A percentile compares a stretch with the other conserved stretches of the same genome.
These are phyloP conservation scores for Oenanthe javanica DNA, from an alignment of 140 eudicot genomes.

Conservation along the genomic window DNA sequence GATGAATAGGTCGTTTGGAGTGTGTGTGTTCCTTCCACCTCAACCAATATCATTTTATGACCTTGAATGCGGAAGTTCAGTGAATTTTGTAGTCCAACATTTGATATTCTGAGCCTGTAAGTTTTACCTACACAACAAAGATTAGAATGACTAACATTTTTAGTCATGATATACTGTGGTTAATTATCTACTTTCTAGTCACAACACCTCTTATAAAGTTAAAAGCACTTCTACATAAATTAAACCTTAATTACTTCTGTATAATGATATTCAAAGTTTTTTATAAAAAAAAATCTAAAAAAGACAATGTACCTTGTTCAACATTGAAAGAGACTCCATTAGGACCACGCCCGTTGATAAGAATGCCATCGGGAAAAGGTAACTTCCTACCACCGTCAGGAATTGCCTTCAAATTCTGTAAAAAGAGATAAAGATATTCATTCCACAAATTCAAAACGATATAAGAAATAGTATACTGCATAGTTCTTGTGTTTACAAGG, in stretches of 20 bases:
- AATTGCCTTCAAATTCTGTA: conserved; percentile 49
- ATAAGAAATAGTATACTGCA: background rate
- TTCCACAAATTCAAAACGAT: background rate
- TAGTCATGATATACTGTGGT: background rate
- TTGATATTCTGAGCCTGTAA: conserved; percentile 79
- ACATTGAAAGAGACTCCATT: conserved; percentile 54
- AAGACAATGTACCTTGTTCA: conserved; percentile 53
- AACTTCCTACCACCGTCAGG: conserved; percentile 67
- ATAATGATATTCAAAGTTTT: background rate
- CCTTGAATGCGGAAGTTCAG: conserved; percentile 67
- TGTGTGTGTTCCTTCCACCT: conserved; percentile 89
- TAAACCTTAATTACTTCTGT: background rate
- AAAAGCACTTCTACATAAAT: no score
- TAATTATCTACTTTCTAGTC: background rate
- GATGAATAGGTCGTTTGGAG: conserved; percentile 51
- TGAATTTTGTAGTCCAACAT: conserved; percentile 68
- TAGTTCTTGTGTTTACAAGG: background rate
- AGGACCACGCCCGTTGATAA: conserved; percentile 92
- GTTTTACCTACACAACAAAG: conserved; percentile 46
- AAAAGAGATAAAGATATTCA: background rate
- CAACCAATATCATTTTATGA: conserved; percentile 68
- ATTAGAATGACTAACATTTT: background rate
- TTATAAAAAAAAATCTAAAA: background rate
- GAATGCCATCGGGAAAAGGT: conserved; percentile 76
- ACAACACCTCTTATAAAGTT: background rate